Evolutionary conservation across 331 rosid species (phyloP).

Genomic region (Phaseolus coccineus): DNA sequence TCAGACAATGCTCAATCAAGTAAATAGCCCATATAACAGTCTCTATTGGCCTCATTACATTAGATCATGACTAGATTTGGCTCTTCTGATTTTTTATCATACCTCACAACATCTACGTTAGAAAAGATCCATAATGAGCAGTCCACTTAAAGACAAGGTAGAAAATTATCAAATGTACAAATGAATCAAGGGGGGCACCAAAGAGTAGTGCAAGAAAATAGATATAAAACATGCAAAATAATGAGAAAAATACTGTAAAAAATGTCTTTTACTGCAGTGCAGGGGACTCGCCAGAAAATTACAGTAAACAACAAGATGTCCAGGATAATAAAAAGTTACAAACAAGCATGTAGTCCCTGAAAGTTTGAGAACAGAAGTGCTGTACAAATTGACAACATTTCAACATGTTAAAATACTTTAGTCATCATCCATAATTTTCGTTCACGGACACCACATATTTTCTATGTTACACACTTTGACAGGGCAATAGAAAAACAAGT

Average conservation of each 20-base stretch:
- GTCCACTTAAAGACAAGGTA: not conserved
- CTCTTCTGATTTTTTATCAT: no score
- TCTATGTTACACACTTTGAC: slow-evolving; percentile 37
- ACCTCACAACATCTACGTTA: not conserved
- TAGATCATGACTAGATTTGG: not conserved
- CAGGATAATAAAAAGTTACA: not conserved
- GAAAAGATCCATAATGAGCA: not conserved
- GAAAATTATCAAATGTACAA: not conserved
- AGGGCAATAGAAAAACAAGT: slow-evolving; percentile 38
- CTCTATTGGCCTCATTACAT: slow-evolving; percentile 33
- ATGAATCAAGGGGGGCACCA: not conserved
- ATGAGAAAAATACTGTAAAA: not conserved
- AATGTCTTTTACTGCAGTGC: not conserved
- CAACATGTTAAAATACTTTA: slow-evolving; percentile 6
- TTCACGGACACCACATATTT: slow-evolving; percentile 18
- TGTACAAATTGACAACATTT: slow-evolving; percentile 10
- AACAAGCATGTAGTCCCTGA: not conserved
- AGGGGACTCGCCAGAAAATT: slow-evolving; percentile 26
- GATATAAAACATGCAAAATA: not conserved
- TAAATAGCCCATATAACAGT: slow-evolving; percentile 5
- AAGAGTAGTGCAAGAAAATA: not conserved
- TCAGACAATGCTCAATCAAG: not conserved
- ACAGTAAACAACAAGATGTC: slow-evolving; percentile 14
- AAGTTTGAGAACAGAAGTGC: slow-evolving; percentile 12
- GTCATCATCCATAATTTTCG: slow-evolving; percentile 8